Percentiles rank a stretch among this genome's conserved stretches.
Evolutionary conservation across 2,329 filamentous ascomycete species (phyloP).

Genomic region (Stagonosporopsis cucurbitacearum): DNA sequence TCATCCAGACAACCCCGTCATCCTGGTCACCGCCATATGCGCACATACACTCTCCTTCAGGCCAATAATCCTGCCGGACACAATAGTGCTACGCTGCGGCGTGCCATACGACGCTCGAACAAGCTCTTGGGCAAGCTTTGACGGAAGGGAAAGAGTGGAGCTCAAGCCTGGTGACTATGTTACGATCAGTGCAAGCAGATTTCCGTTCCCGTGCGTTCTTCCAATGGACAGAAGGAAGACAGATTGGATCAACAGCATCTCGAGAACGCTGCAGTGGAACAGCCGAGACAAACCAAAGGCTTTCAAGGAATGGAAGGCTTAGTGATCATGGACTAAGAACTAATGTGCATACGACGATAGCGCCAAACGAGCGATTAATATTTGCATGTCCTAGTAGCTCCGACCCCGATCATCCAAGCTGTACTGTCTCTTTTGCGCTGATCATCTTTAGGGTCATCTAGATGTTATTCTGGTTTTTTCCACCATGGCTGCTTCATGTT

Average conservation of each 20-base stretch:
- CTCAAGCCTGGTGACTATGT: conserved; percentile 81
- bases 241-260: conserved; percentile 84
- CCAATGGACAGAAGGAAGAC: conserved; percentile 72
- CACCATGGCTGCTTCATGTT: too few species aligned
- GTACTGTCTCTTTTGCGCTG: too few species aligned
- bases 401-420: too few species aligned
- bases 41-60: conserved; percentile 94
- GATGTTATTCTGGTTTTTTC: too few species aligned
- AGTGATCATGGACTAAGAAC: neutral
- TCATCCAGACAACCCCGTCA: conserved; percentile 95
- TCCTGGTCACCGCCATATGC: conserved; percentile 92
- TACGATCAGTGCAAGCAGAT: conserved; percentile 79
- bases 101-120: conserved; percentile 94
- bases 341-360: neutral
- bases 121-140: conserved; percentile 96
- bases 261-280: conserved; percentile 81
- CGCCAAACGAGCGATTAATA: too few species aligned
- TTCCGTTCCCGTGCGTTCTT: conserved; percentile 80
- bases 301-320: conserved; percentile 42
- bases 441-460: too few species aligned
- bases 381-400: too few species aligned
- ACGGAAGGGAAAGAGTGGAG: conserved; percentile 83
- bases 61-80: conserved; percentile 95
- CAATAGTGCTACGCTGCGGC: conserved; percentile 88
- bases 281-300: conserved; percentile 76